Evolutionary conservation across 805 yeast species (phyloP).

Genomic region (Tanozyma kutaoensis): DNA sequence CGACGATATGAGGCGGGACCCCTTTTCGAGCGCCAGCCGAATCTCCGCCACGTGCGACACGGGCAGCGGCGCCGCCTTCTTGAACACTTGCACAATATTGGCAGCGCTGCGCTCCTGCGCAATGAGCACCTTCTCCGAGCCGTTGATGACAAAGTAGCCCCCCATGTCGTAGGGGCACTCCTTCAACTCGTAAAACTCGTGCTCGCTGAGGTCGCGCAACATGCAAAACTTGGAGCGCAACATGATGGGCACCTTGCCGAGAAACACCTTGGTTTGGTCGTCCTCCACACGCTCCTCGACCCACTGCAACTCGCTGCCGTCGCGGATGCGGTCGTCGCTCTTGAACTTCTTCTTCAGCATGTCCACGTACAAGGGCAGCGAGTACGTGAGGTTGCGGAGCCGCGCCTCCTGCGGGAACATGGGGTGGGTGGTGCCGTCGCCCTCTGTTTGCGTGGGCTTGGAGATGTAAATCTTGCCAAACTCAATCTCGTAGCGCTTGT

Average conservation of each 20-base stretch:
- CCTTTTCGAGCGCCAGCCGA: slow-evolving; percentile 93
- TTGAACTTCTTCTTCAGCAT: slow-evolving; percentile 84
- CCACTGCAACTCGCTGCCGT: slow-evolving; percentile 33
- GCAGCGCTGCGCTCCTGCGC: slow-evolving; percentile 99
- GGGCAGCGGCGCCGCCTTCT: slow-evolving; percentile 95
- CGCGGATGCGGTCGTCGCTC: slow-evolving; percentile 54
- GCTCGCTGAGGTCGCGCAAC: slow-evolving; percentile 78
- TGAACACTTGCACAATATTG: slow-evolving; percentile 95
- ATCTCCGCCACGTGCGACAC: slow-evolving; percentile 93
- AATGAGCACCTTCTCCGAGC: slow-evolving; percentile 94
- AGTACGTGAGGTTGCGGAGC: slow-evolving; percentile 87
- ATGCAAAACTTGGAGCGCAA: slow-evolving; percentile 92
- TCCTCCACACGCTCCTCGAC: slow-evolving; percentile 30
- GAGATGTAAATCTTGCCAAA: slow-evolving; percentile 95
- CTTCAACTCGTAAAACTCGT: slow-evolving; percentile 86
- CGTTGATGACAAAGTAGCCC: slow-evolving; percentile 96
- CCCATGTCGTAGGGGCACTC: slow-evolving; percentile 99
- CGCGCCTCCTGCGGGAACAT: slow-evolving; percentile 98
- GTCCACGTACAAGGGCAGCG: slow-evolving; percentile 92
- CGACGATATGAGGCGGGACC: slow-evolving; percentile 86
- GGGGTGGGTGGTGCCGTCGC: slow-evolving; percentile 99
- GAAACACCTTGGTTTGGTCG: slow-evolving; percentile 56
- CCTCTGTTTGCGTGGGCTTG: slow-evolving; percentile 96
- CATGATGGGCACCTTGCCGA: slow-evolving; percentile 98
- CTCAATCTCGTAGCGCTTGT: slow-evolving; percentile 89